Evolutionary conservation across 129 eudicot species (phyloP), one percentile per base, ranked within the genome.

Genomic region (Arctium lappa): DNA sequence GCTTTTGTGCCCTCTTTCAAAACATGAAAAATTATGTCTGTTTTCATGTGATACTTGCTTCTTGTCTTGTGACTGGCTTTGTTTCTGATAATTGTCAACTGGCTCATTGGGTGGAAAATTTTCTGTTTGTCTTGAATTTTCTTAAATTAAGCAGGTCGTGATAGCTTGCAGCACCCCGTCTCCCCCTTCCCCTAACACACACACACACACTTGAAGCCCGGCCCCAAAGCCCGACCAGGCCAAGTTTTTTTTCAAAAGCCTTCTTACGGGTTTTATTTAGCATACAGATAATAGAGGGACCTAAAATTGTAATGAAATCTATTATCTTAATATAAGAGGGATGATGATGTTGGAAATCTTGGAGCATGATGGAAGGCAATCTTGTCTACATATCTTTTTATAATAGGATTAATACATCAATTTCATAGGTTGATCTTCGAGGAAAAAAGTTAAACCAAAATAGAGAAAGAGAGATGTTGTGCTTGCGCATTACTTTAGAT

Each of bases 1-100:
- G 44, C 87, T 39, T 56, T 78, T 50, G 78, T 77, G 74, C 78
- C 83, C 42, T 60, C 15, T 79, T 63, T 66, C 36, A 73, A 65
- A 46, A 32, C 53, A 65, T 65, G 80, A 66, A 38, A 53, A 75
- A 18, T 72, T 2, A 18, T 66, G n/a, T 73, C 39, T 13, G 42
- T 62, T 81, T 13, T 33, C 4, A 13, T 75, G n/a, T 66, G 60
- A 15, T 65, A 32, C 38, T 79, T 68, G 74, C 44, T 77, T 60
- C 69, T 77, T 15, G 7, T 15, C 44, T 39, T 63, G 36, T 30
- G 72, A 50, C 39, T 72, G 72, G 84, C 53, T 22, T 50, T 37
- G 29, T 56, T 36, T 65, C 15, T 75, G 73, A 62, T 65, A 63
- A 74, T 18, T 74, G 66, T 72, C 40, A 48, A 22, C 5, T 34